Evolutionary conservation across 2,329 filamentous ascomycete species (phyloP).

Genomic region (Aureobasidium leucospermi): DNA sequence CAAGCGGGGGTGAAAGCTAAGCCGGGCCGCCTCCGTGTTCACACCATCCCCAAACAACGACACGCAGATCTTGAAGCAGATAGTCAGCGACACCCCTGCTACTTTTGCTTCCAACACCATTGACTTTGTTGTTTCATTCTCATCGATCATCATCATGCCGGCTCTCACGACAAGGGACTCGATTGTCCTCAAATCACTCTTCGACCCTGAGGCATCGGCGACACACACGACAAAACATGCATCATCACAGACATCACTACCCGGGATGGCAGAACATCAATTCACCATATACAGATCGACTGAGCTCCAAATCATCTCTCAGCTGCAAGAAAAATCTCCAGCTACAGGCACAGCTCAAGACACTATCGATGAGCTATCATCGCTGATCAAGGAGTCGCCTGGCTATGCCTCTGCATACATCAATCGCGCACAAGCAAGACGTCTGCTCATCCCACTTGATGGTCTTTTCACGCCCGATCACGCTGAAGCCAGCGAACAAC

Average conservation of each 20-base stretch:
- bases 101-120: not conserved
- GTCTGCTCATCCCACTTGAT: conserved; percentile 30
- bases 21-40: conserved; percentile 4
- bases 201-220: conserved; percentile 34
- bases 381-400: conserved; percentile 51
- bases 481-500: conserved; percentile 11
- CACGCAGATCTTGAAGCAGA: not conserved
- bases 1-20: not conserved
- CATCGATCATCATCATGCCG: conserved; percentile 10
- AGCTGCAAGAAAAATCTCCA: not conserved
- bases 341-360: not conserved
- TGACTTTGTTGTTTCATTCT: not conserved
- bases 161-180: conserved; percentile 30
- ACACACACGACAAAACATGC: conserved; percentile 17
- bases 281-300: not conserved
- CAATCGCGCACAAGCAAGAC: conserved; percentile 63
- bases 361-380: conserved; percentile 4
- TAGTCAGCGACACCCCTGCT: not conserved
- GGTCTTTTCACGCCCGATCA: conserved; percentile 13
- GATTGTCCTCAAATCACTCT: conserved; percentile 32
- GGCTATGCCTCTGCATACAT: conserved; percentile 66
- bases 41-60: not conserved
- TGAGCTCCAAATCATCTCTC: conserved; percentile 8
- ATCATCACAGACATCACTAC: conserved; percentile 1
- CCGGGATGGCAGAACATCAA: conserved; percentile 1